Conservation (phyloP, 768 basidiomycete genomes). For the Calocybe cyanea region DNA sequence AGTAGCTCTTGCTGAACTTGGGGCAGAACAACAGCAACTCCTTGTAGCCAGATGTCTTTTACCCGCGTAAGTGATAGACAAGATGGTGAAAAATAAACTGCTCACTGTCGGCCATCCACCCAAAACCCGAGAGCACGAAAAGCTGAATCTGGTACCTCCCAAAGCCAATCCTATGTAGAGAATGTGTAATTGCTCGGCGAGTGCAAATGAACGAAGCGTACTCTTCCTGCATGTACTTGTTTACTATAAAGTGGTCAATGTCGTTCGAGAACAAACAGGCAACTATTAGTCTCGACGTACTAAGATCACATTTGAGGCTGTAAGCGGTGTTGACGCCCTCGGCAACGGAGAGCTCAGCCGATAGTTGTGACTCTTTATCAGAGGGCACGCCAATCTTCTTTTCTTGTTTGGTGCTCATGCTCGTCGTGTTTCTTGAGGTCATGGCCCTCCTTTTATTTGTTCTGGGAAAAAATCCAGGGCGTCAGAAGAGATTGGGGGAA, state of each 20-base stretch:
- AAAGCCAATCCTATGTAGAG: constrained; percentile 40
- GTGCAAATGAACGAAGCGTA: constrained; percentile 14
- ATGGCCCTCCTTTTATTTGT: no score
- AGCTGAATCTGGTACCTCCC: constrained; percentile 48
- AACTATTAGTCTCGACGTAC: constrained; percentile 9
- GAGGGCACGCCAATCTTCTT: no score
- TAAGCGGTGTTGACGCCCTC: constrained; percentile 17
- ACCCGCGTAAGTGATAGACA: constrained; percentile 1
- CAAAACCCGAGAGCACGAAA: constrained; percentile 42
- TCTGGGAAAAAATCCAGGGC: no score
- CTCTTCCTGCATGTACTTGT: constrained; percentile 44
- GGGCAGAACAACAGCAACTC: constrained; percentile 40
- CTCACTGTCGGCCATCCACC: constrained; percentile 49
- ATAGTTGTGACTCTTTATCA: constrained; percentile 9
- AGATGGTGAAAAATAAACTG: background rate
- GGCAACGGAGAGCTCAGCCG: background rate
- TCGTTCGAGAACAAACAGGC: no score
- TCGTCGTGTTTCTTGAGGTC: no score
- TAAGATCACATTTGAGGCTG: constrained; percentile 19
- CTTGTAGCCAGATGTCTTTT: constrained; percentile 43
- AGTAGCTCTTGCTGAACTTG: constrained; percentile 41
- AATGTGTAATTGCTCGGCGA: background rate
- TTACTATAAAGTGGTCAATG: constrained; percentile 26
- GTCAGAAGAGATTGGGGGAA: no score
- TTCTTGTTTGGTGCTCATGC: no score